Percentiles rank a stretch among this genome's conserved stretches.
Conservation (phyloP, 306 rosid species). For the Pyrus pyrifolia region DNA sequence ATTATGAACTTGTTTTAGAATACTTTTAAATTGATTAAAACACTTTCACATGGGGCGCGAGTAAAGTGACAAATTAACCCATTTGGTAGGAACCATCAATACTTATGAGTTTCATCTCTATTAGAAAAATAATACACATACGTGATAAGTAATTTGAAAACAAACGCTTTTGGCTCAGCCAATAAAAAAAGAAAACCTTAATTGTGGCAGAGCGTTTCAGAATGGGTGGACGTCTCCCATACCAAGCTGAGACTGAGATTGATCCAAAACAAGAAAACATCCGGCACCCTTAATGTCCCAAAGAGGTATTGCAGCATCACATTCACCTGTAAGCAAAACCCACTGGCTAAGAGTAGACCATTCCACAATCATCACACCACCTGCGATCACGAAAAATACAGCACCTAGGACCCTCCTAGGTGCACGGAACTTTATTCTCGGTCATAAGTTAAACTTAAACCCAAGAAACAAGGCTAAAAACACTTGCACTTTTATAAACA, state of each 20-base stretch:
- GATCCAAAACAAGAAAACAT: slow-evolving; percentile 76
- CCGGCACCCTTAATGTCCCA: slow-evolving; percentile 98
- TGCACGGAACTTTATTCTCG: background rate
- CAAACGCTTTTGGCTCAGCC: background rate
- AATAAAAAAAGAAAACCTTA: slow-evolving; percentile 46
- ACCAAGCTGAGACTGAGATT: slow-evolving; percentile 72
- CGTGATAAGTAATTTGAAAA: background rate
- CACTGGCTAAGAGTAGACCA: slow-evolving; percentile 70
- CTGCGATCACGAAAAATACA: background rate
- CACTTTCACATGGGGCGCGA: too few relatives aligned
- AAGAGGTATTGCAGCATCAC: slow-evolving; percentile 21
- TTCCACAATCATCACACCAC: slow-evolving; percentile 38
- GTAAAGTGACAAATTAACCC: too few relatives aligned
- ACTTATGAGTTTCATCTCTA: too few relatives aligned
- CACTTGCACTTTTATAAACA: background rate
- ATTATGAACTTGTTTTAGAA: too few relatives aligned
- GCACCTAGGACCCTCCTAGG: background rate
- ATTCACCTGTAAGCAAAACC: slow-evolving; percentile 41
- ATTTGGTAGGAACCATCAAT: too few relatives aligned
- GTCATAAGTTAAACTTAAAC: background rate
- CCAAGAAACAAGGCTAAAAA: background rate
- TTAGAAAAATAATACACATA: too few relatives aligned
- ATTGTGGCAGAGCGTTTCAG: slow-evolving; percentile 35
- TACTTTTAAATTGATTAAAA: too few relatives aligned
- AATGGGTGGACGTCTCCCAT: slow-evolving; percentile 77